Evolutionary conservation across 2,329 filamentous ascomycete genomes (phyloP).

Genomic region (Cercospora sp.): DNA sequence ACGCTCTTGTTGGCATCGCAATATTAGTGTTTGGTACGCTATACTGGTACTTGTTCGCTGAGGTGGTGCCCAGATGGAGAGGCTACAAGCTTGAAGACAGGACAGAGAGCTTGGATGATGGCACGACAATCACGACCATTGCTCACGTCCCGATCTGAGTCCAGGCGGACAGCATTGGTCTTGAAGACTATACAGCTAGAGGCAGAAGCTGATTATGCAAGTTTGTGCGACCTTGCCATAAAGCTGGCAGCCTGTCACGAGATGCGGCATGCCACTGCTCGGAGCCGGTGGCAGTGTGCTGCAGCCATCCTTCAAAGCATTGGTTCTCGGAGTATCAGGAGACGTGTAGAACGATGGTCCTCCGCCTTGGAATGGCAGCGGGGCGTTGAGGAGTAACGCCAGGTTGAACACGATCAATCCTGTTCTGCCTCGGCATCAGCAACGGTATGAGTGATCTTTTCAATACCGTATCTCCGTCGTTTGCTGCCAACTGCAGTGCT

Average conservation of each 20-base stretch:
- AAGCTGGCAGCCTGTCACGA: not conserved
- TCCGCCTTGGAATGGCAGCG: not conserved
- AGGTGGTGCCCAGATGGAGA: conserved; percentile 59
- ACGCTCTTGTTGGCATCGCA: conserved; percentile 54
- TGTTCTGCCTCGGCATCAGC: not conserved
- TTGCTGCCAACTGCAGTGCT: not conserved
- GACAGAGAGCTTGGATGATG: conserved; percentile 62
- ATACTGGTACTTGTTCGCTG: conserved; percentile 71
- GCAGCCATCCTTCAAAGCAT: not conserved
- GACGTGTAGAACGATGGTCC: not conserved
- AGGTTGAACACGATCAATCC: not conserved
- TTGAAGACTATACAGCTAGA: not conserved
- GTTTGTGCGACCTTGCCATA: not conserved
- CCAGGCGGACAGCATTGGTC: not conserved
- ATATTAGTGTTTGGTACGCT: conserved; percentile 58
- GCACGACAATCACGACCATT: conserved; percentile 62
- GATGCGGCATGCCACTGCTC: not conserved
- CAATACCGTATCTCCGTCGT: not conserved
- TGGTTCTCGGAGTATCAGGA: not conserved
- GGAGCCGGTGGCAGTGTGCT: not conserved
- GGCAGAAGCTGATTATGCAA: not conserved
- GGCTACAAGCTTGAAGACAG: conserved; percentile 65
- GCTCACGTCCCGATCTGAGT: conserved; percentile 21
- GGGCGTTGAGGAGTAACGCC: not conserved
- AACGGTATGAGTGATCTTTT: not conserved